These are phyloP conservation scores for Picochlorum sp. DNA, from an alignment of 139 green algal species.

Conservation along the genomic window DNA sequence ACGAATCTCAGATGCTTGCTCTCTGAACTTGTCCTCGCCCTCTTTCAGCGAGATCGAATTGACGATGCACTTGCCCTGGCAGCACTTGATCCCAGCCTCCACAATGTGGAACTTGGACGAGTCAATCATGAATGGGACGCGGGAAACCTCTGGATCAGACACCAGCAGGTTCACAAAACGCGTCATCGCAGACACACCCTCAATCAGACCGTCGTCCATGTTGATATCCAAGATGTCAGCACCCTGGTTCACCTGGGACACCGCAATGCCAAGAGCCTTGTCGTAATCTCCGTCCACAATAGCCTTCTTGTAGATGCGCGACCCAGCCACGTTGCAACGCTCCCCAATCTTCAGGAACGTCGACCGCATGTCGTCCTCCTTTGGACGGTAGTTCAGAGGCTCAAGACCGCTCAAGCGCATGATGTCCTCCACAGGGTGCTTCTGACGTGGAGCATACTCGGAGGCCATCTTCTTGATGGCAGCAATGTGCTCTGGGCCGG, in stretches of 20 bases:
- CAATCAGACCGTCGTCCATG: slow-evolving; percentile 97
- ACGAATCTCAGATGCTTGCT: no score
- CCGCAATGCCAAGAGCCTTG: no score
- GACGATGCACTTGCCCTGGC: no score
- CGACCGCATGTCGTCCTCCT: slow-evolving; percentile 58
- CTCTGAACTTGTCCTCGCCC: no score
- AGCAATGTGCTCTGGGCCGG: slow-evolving; percentile 81
- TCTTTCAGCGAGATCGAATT: no score
- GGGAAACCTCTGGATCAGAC: slow-evolving; percentile 85
- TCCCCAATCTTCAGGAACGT: slow-evolving; percentile 94
- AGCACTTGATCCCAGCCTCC: no score
- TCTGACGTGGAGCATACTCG: slow-evolving; percentile 56
- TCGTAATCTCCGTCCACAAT: no score
- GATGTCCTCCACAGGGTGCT: slow-evolving; percentile 46
- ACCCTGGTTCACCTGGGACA: slow-evolving; percentile 64
- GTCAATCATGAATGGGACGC: slow-evolving; percentile 98
- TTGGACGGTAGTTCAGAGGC: slow-evolving; percentile 85
- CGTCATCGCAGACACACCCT: slow-evolving; percentile 90
- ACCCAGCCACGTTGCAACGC: no score
- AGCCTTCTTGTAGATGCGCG: no score
- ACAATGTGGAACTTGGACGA: slow-evolving; percentile 94
- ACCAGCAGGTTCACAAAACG: slow-evolving; percentile 95
- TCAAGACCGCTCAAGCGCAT: slow-evolving; percentile 91
- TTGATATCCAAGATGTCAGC: slow-evolving; percentile 97
- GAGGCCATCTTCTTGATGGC: slow-evolving; percentile 55